Evolutionary conservation across 2,329 filamentous ascomycete genomes (phyloP).

Genomic region (Eurotiales sp.): DNA sequence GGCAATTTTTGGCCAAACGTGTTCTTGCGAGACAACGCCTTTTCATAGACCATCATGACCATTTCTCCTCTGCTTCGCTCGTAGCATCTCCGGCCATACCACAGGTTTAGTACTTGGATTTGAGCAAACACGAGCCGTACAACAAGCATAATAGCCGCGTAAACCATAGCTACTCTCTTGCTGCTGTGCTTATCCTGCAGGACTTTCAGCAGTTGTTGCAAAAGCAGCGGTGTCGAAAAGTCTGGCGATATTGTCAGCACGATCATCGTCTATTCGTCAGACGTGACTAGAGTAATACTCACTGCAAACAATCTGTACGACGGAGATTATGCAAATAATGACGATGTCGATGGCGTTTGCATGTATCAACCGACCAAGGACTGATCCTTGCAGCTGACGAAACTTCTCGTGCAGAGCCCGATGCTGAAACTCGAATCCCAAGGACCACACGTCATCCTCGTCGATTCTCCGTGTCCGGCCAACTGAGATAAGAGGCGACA

Average conservation of each 20-base stretch:
- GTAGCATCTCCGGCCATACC: constrained; percentile 81
- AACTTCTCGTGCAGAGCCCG: constrained; percentile 70
- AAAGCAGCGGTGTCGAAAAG: constrained; percentile 61
- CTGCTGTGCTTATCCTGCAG: constrained; percentile 55
- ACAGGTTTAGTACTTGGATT: constrained; percentile 65
- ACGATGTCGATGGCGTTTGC: constrained; percentile 78
- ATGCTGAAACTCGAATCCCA: constrained; percentile 81
- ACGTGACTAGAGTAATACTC: constrained; percentile 17
- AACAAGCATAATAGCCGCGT: constrained; percentile 60
- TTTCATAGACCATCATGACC: constrained; percentile 80
- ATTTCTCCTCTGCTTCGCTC: constrained; percentile 81
- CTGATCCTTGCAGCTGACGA: constrained; percentile 66
- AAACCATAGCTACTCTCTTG: constrained; percentile 59
- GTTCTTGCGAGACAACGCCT: constrained; percentile 66
- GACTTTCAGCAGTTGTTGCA: constrained; percentile 67
- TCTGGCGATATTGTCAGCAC: constrained; percentile 34
- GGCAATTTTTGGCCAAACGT: constrained; percentile 35
- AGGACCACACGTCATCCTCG: constrained; percentile 75
- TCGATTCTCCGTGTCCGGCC: constrained; percentile 65
- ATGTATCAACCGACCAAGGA: constrained; percentile 64
- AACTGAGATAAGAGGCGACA: constrained; percentile 66
- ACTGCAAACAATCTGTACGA: constrained; percentile 60
- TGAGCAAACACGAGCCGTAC: constrained; percentile 62
- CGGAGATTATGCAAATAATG: constrained; percentile 61
- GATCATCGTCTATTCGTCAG: neutral